phyloP scores from a whole-genome alignment of 495 filamentous ascomycete genomes.

The Sporormia fimetaria region DNA sequence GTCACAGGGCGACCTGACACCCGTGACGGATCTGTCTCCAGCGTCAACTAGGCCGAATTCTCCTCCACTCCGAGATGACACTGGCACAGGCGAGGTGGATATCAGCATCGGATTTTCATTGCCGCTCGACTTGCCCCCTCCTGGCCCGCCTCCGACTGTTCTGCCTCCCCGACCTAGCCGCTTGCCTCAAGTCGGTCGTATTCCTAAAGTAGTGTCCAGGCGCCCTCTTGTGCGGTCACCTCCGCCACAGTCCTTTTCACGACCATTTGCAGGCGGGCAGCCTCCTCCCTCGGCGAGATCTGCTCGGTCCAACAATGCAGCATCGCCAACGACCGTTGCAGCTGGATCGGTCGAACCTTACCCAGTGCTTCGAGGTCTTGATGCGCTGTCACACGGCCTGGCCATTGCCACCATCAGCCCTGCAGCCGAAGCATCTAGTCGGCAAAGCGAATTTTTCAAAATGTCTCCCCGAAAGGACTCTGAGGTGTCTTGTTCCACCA shows the following conservation, averaged over 20 bases:
- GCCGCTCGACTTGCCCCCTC: conserved; percentile 4
- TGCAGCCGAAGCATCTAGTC: conserved; percentile 13
- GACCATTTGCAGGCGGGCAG: conserved; percentile 52
- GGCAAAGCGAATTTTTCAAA: conserved; percentile 50
- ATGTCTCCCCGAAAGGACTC: conserved; percentile 66
- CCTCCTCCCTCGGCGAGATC: too few species aligned
- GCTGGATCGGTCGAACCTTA: conserved; percentile 17
- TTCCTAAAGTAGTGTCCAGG: conserved; percentile 71
- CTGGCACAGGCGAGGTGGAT: too few species aligned
- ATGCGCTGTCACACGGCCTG: conserved; percentile 14
- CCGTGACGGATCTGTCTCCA: conserved; percentile 16
- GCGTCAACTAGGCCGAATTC: conserved; percentile 8
- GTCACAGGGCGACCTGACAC: conserved; percentile 9
- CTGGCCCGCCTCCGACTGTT: conserved; percentile 29
- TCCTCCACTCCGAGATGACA: too few species aligned
- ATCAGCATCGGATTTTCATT: too few species aligned
- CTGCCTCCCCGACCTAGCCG: conserved; percentile 31
- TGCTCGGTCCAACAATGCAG: too few species aligned
- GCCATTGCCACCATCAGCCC: conserved; percentile 22
- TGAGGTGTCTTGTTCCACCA: conserved; percentile 53
- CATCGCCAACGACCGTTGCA: too few species aligned
- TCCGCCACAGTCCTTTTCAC: conserved; percentile 72
- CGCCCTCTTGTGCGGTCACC: conserved; percentile 56
- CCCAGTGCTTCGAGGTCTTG: conserved; percentile 20
- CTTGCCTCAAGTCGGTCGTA: conserved; percentile 76